These are phyloP conservation scores for Carex arenaria DNA, from an alignment of 202 grass and related monocot genomes.

Conservation along the genomic window DNA sequence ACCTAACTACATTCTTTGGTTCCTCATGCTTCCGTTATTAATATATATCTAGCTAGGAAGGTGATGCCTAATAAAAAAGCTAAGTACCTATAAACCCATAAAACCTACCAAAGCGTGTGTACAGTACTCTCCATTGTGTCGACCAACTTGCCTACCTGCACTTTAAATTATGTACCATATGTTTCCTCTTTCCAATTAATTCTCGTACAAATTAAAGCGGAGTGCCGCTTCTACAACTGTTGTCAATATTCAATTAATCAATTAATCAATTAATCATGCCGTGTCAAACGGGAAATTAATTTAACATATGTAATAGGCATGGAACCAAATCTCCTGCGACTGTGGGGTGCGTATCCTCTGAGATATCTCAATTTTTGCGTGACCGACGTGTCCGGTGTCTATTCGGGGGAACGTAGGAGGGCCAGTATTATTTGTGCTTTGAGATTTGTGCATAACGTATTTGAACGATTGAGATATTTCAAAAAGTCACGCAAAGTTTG, in stretches of 20 bases:
- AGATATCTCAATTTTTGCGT: too few species aligned
- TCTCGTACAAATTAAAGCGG: neutral
- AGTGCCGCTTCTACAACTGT: neutral
- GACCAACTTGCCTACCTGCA: constrained; percentile 23
- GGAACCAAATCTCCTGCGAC: too few species aligned
- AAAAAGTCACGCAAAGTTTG: too few species aligned
- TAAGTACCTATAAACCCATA: constrained; percentile 9
- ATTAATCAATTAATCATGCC: constrained; percentile 1
- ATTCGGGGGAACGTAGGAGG: too few species aligned
- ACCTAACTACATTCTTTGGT: too few species aligned
- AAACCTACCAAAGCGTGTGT: constrained; percentile 14
- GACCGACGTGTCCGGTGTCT: too few species aligned
- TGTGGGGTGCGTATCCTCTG: too few species aligned
- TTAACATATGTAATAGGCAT: neutral
- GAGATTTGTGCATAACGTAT: too few species aligned
- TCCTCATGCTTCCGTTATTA: too few species aligned
- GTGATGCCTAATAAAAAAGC: constrained; percentile 1
- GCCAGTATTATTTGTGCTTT: too few species aligned
- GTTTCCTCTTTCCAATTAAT: neutral
- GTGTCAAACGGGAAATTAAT: neutral
- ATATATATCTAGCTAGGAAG: too few species aligned
- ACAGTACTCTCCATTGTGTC: constrained; percentile 2
- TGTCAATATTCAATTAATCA: neutral
- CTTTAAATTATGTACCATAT: neutral
- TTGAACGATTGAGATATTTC: too few species aligned